Evolutionary conservation across 805 yeast species (phyloP).

Genomic region (Barnettozyma vustinii): DNA sequence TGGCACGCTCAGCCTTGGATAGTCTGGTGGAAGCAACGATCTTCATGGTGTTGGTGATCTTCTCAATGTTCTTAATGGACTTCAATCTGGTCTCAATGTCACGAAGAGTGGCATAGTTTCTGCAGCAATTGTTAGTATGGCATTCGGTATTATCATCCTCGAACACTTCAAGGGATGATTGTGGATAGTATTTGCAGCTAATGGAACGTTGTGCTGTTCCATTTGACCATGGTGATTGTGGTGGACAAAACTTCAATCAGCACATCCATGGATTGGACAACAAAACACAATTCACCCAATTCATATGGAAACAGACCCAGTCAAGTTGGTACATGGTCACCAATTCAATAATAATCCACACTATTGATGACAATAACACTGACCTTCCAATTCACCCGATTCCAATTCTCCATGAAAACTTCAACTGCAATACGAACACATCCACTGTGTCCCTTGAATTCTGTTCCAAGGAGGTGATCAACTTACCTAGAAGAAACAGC

Average conservation of each 20-base stretch:
- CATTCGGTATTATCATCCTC: neutral
- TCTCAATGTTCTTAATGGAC: conserved; percentile 97
- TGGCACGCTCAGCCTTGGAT: conserved; percentile 92
- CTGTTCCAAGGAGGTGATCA: neutral
- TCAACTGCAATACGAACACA: neutral
- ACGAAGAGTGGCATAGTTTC: conserved; percentile 97
- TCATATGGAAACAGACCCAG: neutral
- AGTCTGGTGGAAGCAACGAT: conserved; percentile 97
- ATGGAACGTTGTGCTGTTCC: neutral
- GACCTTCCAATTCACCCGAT: neutral
- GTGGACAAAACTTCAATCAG: neutral
- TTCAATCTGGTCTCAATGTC: conserved; percentile 97
- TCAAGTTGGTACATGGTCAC: no score
- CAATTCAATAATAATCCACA: no score
- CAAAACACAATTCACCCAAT: neutral
- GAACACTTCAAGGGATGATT: neutral
- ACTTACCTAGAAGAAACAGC: conserved; percentile 27
- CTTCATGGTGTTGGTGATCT: conserved; percentile 99
- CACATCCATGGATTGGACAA: neutral
- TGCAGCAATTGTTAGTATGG: conserved; percentile 26
- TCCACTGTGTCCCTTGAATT: neutral
- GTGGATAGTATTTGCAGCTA: neutral
- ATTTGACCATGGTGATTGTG: no score
- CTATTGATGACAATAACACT: neutral
- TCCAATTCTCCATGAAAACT: neutral